Evolutionary conservation across 306 rosid genomes (phyloP).

Genomic region (Medicago truncatula): MtrunA17r5.0-ANR NC_053046.1:24258501-24259000

Average conservation of each 20-base stretch:
- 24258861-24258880: neutral
- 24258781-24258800: neutral
- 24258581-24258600: neutral
- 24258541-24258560: neutral
- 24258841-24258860: neutral
- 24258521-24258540: neutral
- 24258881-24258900: neutral
- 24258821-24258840: slow-evolving; percentile 7
- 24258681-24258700: neutral
- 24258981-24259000: neutral
- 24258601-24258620: neutral
- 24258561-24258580: neutral
- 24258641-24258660: neutral
- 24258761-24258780: neutral
- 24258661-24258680: neutral
- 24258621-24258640: neutral
- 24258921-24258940: slow-evolving; percentile 1
- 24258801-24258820: neutral
- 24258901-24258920: neutral
- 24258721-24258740: neutral
- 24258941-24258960: slow-evolving; percentile 21
- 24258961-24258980: slow-evolving; percentile 28
- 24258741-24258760: neutral
- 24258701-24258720: neutral
- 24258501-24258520: neutral